These are phyloP conservation scores for Fusarium transvaalense DNA, from an alignment of 2,329 filamentous ascomycete species.

Conservation along the genomic window DNA sequence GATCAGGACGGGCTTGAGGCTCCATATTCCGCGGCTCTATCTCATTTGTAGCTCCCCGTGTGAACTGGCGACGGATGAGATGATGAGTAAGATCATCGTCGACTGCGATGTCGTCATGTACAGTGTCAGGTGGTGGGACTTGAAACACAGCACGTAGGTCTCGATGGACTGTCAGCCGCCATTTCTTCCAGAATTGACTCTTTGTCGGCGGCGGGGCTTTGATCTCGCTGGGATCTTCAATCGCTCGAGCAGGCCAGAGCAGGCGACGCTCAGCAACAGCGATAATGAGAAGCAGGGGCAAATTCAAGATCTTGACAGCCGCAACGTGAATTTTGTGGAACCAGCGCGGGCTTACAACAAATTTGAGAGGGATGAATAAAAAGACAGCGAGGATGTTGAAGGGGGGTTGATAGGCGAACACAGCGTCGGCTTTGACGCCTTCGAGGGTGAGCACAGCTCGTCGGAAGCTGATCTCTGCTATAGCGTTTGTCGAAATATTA, in stretches of 20 bases:
- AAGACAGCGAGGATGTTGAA: constrained; percentile 85
- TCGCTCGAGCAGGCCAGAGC: constrained; percentile 65
- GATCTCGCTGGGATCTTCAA: constrained; percentile 32
- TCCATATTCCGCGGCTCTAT: constrained; percentile 32
- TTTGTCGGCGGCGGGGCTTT: constrained; percentile 44
- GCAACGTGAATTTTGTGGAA: constrained; percentile 92
- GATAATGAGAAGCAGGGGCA: constrained; percentile 79
- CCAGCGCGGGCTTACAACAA: constrained; percentile 82
- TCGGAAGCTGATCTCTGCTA: constrained; percentile 86
- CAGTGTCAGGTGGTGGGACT: constrained; percentile 72
- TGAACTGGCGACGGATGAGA: constrained; percentile 69
- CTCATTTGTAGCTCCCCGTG: constrained; percentile 58
- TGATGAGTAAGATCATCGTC: constrained; percentile 71
- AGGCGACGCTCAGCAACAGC: constrained; percentile 76
- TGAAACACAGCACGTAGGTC: constrained; percentile 81
- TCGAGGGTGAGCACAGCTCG: constrained; percentile 85
- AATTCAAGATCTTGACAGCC: constrained; percentile 78
- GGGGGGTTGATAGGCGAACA: constrained; percentile 85
- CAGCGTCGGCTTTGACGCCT: constrained; percentile 85
- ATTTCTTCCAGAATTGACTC: constrained; percentile 74
- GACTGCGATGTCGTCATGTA: constrained; percentile 68
- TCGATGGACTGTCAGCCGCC: constrained; percentile 76
- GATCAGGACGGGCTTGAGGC: constrained; percentile 45
- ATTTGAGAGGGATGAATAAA: constrained; percentile 81
- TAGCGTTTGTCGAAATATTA: constrained; percentile 80